These are phyloP conservation scores for Pyrenochaeta sp. DNA, from an alignment of 2,329 filamentous ascomycete species.

Conservation along the genomic window DNA sequence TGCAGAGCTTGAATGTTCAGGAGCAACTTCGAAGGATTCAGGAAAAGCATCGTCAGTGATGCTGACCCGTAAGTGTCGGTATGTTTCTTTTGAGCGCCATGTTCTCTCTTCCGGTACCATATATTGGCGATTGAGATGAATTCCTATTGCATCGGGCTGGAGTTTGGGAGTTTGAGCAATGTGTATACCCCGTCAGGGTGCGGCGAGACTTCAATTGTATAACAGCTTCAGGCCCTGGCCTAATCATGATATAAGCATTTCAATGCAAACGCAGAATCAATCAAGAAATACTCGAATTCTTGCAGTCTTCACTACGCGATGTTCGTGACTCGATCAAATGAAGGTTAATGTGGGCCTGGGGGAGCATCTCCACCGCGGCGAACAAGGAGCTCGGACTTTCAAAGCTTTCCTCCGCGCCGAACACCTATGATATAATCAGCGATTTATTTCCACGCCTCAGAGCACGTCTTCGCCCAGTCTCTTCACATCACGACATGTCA, in stretches of 20 bases:
- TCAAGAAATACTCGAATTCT: background rate
- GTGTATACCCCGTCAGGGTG: slow-evolving; percentile 19
- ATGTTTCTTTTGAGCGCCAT: background rate
- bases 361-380: slow-evolving; percentile 17
- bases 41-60: slow-evolving; percentile 56
- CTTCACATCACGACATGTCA: slow-evolving; percentile 38
- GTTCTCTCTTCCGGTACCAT: background rate
- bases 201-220: slow-evolving; percentile 1
- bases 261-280: slow-evolving; percentile 1
- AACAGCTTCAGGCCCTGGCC: slow-evolving; percentile 6
- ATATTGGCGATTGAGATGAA: background rate
- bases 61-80: background rate
- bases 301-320: background rate
- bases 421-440: slow-evolving; percentile 46
- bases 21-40: slow-evolving; percentile 81
- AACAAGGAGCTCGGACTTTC: slow-evolving; percentile 37
- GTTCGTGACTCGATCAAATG: background rate
- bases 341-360: background rate
- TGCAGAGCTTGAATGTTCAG: slow-evolving; percentile 72
- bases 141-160: slow-evolving; percentile 21
- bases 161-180: slow-evolving; percentile 20
- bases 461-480: slow-evolving; percentile 34
- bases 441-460: slow-evolving; percentile 43
- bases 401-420: slow-evolving; percentile 37
- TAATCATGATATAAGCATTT: slow-evolving; percentile 4